A percentile compares a stretch with the other conserved stretches of the same genome.
Conservation (phyloP, 2,329 filamentous ascomycete species). For the Talaromyces albobiverticillius region DNA sequence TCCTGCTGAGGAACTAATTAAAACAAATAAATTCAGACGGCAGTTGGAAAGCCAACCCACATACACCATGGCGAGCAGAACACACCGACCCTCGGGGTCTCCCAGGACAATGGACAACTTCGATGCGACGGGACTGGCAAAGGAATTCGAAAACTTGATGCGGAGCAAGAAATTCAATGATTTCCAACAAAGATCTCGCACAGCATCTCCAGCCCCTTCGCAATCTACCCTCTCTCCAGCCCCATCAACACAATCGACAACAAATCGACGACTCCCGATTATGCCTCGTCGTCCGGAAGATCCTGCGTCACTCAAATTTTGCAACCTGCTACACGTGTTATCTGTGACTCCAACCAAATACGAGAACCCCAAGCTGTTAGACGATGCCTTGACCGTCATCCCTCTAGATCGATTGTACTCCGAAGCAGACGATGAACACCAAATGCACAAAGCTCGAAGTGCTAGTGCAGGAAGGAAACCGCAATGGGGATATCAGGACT, state of each 20-base stretch:
- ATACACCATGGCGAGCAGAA: slow-evolving; percentile 8
- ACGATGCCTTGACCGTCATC: slow-evolving; percentile 83
- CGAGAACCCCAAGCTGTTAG: slow-evolving; percentile 90
- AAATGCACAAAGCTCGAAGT: slow-evolving; percentile 82
- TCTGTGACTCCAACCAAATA: slow-evolving; percentile 89
- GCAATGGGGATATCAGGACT: slow-evolving; percentile 97
- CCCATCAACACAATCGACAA: slow-evolving; percentile 28
- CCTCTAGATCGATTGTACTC: slow-evolving; percentile 88
- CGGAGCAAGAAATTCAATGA: slow-evolving; percentile 85
- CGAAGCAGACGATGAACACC: slow-evolving; percentile 89
- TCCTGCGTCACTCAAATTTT: slow-evolving; percentile 67
- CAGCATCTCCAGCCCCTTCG: slow-evolving; percentile 54
- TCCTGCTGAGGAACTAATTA: too few relatives aligned
- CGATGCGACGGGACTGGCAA: slow-evolving; percentile 65
- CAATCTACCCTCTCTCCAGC: slow-evolving; percentile 36
- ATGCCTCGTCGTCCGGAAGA: slow-evolving; percentile 75
- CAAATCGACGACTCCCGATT: slow-evolving; percentile 54
- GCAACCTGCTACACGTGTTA: slow-evolving; percentile 78
- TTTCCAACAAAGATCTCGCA: slow-evolving; percentile 61
- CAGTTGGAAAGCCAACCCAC: too few relatives aligned
- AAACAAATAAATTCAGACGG: too few relatives aligned
- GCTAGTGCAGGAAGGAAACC: slow-evolving; percentile 81
- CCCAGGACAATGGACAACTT: slow-evolving; percentile 8
- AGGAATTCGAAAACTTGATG: slow-evolving; percentile 82
- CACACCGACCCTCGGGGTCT: slow-evolving; percentile 1